Percentiles rank a stretch among this genome's conserved stretches.
phyloP scores from a whole-genome alignment of 495 filamentous ascomycete genomes.

The Penicillium robsamsonii region DNA sequence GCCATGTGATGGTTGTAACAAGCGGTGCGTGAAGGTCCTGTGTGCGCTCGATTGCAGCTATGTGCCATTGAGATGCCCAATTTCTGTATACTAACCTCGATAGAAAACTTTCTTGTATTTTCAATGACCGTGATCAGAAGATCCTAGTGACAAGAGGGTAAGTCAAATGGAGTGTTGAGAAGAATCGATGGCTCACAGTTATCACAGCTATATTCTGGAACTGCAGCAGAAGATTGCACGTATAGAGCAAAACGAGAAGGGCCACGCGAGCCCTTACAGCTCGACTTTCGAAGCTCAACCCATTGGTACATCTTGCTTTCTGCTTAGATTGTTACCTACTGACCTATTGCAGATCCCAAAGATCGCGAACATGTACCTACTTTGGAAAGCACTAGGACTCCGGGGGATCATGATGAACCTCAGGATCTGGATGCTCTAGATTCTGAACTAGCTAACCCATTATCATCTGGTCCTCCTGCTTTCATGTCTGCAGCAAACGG shows the following conservation, averaged over 20 bases:
- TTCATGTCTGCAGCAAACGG: constrained; percentile 36
- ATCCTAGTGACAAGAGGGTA: constrained; percentile 43
- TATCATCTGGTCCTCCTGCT: constrained; percentile 36
- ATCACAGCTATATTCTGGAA: constrained; percentile 36
- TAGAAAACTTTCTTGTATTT: constrained; percentile 36
- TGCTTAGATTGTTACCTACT: neutral
- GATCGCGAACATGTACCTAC: constrained; percentile 16
- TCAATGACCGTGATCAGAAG: constrained; percentile 44
- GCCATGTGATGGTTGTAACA: constrained; percentile 44
- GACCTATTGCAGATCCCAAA: constrained; percentile 19
- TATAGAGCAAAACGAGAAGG: constrained; percentile 25
- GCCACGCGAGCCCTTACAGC: constrained; percentile 15
- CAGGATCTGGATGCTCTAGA: constrained; percentile 24
- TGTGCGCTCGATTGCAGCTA: no score
- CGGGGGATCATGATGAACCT: constrained; percentile 12
- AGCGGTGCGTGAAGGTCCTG: constrained; percentile 16
- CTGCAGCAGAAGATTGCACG: constrained; percentile 35
- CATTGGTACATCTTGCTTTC: neutral
- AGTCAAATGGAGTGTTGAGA: neutral
- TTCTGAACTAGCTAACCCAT: constrained; percentile 36
- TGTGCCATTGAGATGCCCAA: no score
- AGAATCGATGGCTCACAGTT: constrained; percentile 1
- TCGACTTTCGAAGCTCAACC: constrained; percentile 11
- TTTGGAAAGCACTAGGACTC: constrained; percentile 11
- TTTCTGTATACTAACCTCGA: no score